Evolutionary conservation across 495 filamentous ascomycete species (phyloP), one percentile per base, ranked within the genome.

Genomic region (Aspergillus kassunensis): DNA sequence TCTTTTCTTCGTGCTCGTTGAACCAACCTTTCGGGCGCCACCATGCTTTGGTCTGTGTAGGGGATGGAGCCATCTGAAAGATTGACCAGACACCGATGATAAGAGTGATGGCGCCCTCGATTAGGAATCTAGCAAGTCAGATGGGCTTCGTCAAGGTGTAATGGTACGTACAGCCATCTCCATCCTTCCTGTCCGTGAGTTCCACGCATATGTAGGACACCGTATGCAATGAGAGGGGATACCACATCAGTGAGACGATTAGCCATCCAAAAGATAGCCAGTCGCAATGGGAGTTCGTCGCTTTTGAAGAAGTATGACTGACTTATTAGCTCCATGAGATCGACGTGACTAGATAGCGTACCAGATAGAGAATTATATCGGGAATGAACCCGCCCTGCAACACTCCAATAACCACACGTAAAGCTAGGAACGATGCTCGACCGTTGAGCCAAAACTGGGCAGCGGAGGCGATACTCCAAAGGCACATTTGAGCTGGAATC

Each of bases 11-110:
- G 1, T 75, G 66, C 39, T 82, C 80, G 0, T 69, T 77, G 55
- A 88, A 89, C 78, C 81, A 88, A 0, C 86, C 87, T 44, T 79
- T 81, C 3, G 83, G 83, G 27, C 83, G 74, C 58, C 83, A 81
- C 74, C 76, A 80, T 34, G 75, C 82, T 21, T 67, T 68, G 0
- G 87, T 89, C 55, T 84, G 77, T 4, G 65, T 70, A 2, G 72
- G 66, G 8, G 67, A 68, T 0, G 73, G 72, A 2, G 79, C 74
- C 62, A 86, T 31, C 13, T 33, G 74, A 20, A 82, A 68, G 4
- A 73, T 56, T 61, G 69, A 83, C 9, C 75, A 76, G 7, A 78
- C 49, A 11, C 82, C 80, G 39, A 84, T 71, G 5, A 77, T 34
- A 3, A 78, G 52, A 10, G 72, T 83, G 29, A 84, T 59, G 1